Evolutionary conservation across 2,329 filamentous ascomycete species (phyloP).

Genomic region (Sporothrix protearum): DNA sequence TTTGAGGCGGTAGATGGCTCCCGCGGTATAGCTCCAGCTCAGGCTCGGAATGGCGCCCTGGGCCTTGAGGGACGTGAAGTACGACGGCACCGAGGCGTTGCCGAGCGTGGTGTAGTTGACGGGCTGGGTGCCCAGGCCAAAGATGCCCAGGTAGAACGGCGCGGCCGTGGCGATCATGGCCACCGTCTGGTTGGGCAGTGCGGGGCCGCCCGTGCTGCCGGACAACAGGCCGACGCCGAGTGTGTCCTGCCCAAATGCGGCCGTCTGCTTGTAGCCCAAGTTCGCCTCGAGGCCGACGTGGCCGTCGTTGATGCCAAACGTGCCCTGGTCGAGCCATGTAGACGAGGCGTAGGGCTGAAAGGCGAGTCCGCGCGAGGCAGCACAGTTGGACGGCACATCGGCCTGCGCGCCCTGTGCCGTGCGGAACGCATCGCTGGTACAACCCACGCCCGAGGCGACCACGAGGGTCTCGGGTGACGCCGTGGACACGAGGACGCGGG

Average conservation of each 20-base stretch:
- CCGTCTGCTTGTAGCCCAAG: constrained; percentile 36
- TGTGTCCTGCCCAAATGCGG: constrained; percentile 33
- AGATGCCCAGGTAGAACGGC: constrained; percentile 41
- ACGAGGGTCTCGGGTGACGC: constrained; percentile 39
- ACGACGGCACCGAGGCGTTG: constrained; percentile 38
- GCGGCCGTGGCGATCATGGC: constrained; percentile 36
- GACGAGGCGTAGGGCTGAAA: constrained; percentile 38
- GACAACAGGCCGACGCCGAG: constrained; percentile 34
- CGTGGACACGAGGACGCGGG: constrained; percentile 41
- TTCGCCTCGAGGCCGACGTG: constrained; percentile 40
- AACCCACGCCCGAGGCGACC: constrained; percentile 34
- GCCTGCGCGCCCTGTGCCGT: constrained; percentile 1
- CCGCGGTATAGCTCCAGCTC: constrained; percentile 44
- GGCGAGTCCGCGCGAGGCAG: constrained; percentile 37
- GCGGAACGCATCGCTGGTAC: constrained; percentile 34
- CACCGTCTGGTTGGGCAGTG: constrained; percentile 35
- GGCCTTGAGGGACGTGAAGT: constrained; percentile 39
- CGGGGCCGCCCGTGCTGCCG: constrained; percentile 30
- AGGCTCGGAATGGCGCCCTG: constrained; percentile 40
- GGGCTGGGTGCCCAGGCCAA: constrained; percentile 40
- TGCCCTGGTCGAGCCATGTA: constrained; percentile 36
- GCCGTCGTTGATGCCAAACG: constrained; percentile 38
- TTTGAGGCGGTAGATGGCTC: constrained; percentile 41
- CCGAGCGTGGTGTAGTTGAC: constrained; percentile 39
- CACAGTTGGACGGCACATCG: constrained; percentile 36